These are phyloP conservation scores for Aspergillus sojae DNA, from an alignment of 2,329 filamentous ascomycete species.

Conservation along the genomic window DNA sequence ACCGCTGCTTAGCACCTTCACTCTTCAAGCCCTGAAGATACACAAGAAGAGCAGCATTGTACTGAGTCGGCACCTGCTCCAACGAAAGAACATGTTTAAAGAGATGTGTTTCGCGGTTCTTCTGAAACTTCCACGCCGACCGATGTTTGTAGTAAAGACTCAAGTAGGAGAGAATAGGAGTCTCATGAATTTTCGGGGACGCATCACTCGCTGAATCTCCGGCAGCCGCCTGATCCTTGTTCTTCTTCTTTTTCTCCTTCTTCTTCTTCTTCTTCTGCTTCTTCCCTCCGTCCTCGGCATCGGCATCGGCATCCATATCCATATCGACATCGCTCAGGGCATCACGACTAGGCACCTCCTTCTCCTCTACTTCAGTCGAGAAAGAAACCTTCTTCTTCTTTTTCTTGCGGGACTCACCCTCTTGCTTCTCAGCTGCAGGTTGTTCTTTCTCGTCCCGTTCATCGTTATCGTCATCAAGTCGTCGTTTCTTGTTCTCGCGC, in stretches of 20 bases:
- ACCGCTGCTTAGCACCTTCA: slow-evolving; percentile 64
- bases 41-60: slow-evolving; percentile 70
- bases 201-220: not conserved
- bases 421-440: slow-evolving; percentile 11
- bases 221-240: slow-evolving; percentile 29
- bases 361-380: slow-evolving; percentile 62
- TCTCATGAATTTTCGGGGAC: slow-evolving; percentile 30
- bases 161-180: slow-evolving; percentile 74
- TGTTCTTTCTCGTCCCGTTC: slow-evolving; percentile 21
- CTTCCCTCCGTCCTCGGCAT: slow-evolving; percentile 17
- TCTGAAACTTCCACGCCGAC: slow-evolving; percentile 90
- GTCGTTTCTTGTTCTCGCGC: slow-evolving; percentile 24
- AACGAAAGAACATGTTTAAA: slow-evolving; percentile 80
- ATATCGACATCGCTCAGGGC: slow-evolving; percentile 8
- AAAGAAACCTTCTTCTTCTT: slow-evolving; percentile 66
- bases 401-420: slow-evolving; percentile 12
- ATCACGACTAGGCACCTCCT: slow-evolving; percentile 55
- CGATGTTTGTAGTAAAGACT: slow-evolving; percentile 72
- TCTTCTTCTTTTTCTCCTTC: slow-evolving; percentile 34
- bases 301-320: not conserved
- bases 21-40: slow-evolving; percentile 83
- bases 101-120: slow-evolving; percentile 82
- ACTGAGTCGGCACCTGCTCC: slow-evolving; percentile 68
- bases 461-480: slow-evolving; percentile 20
- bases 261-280: slow-evolving; percentile 32